Percentiles rank a stretch among this genome's conserved stretches.
These are phyloP conservation scores for Microthyrium microscopicum DNA, from an alignment of 2,329 filamentous ascomycete species.

Conservation along the genomic window DNA sequence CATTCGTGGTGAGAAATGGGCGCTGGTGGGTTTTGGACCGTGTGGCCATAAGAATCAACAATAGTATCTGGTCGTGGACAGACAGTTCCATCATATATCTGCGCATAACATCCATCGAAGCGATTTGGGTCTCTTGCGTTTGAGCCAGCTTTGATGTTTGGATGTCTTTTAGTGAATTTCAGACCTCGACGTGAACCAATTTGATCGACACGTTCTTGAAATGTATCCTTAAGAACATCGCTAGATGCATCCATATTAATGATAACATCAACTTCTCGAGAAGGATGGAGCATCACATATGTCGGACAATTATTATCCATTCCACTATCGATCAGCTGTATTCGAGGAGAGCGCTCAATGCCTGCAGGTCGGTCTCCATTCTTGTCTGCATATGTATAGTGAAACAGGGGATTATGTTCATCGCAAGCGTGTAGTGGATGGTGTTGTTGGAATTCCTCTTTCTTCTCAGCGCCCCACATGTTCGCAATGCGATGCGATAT, in stretches of 20 bases:
- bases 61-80: slow-evolving; percentile 13
- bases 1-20: slow-evolving; percentile 12
- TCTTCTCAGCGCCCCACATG: slow-evolving; percentile 19
- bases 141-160: slow-evolving; percentile 11
- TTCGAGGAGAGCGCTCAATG: slow-evolving; percentile 18
- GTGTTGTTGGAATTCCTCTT: slow-evolving; percentile 18
- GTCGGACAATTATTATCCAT: slow-evolving; percentile 22
- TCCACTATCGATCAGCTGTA: slow-evolving; percentile 19
- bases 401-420: slow-evolving; percentile 19
- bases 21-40: slow-evolving; percentile 15
- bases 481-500: slow-evolving; percentile 13
- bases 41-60: slow-evolving; percentile 15
- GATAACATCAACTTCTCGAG: slow-evolving; percentile 15
- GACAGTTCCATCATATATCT: slow-evolving; percentile 14
- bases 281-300: slow-evolving; percentile 15
- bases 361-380: slow-evolving; percentile 14
- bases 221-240: slow-evolving; percentile 19
- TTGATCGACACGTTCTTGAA: slow-evolving; percentile 17
- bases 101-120: slow-evolving; percentile 17
- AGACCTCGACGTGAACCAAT: slow-evolving; percentile 17
- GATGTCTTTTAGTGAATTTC: slow-evolving; percentile 16
- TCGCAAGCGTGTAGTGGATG: slow-evolving; percentile 20
- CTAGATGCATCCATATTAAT: slow-evolving; percentile 18
- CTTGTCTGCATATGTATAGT: slow-evolving; percentile 12
- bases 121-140: slow-evolving; percentile 13